Percentiles rank a stretch among this genome's conserved stretches.
Evolutionary conservation across 2,329 filamentous ascomycete species (phyloP).

Genomic region (Colletotrichum caudatum): DNA sequence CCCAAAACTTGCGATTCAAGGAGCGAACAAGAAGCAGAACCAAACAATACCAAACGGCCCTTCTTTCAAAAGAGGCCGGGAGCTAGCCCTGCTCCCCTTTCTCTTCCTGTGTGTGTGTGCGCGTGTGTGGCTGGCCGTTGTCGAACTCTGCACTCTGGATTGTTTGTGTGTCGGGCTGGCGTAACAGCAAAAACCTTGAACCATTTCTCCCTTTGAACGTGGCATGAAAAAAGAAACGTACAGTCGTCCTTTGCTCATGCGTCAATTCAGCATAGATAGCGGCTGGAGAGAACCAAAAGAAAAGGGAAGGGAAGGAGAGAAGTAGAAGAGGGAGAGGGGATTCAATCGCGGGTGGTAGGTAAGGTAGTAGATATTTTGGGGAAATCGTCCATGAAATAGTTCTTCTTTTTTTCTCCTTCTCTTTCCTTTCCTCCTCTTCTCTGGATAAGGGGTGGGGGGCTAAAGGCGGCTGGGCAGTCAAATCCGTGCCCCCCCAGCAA

Average conservation of each 20-base stretch:
- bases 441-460: background rate
- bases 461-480: background rate
- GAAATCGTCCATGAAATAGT: constrained; percentile 27
- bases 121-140: constrained; percentile 16
- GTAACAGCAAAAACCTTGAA: background rate
- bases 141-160: constrained; percentile 10
- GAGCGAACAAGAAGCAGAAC: background rate
- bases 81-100: constrained; percentile 11
- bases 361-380: constrained; percentile 24
- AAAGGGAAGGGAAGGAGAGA: background rate
- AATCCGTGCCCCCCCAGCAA: background rate
- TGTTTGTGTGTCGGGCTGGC: constrained; percentile 3
- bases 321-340: background rate
- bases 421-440: background rate
- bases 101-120: constrained; percentile 13
- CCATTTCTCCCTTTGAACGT: constrained; percentile 32
- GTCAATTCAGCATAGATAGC: background rate
- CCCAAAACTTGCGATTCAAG: background rate
- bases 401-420: background rate
- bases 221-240: constrained; percentile 24
- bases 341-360: constrained; percentile 3
- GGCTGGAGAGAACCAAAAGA: background rate
- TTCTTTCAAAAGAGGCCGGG: background rate
- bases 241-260: constrained; percentile 4
- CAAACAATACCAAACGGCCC: background rate